phyloP scores from a whole-genome alignment of 1,139 yeast genomes.

The Blastobotrys ciferrii region DNA sequence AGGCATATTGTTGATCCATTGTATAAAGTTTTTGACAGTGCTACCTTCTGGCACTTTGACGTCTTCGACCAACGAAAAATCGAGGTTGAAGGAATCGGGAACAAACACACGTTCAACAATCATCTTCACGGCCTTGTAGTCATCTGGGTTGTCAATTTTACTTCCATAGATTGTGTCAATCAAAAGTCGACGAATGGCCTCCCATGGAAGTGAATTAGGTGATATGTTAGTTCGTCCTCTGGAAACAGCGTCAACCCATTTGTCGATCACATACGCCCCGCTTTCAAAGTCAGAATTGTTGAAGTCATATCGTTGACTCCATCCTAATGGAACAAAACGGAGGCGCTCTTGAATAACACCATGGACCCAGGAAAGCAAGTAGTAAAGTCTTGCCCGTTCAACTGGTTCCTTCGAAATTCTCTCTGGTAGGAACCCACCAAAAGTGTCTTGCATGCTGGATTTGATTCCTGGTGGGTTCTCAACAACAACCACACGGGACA shows the following conservation, averaged over 20 bases:
- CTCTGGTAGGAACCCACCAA: constrained; percentile 34
- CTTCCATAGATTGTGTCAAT: constrained; percentile 71
- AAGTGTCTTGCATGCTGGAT: constrained; percentile 41
- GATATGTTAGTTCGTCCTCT: constrained; percentile 42
- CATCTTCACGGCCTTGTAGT: constrained; percentile 36
- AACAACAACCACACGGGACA: constrained; percentile 52
- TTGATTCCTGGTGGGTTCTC: constrained; percentile 66
- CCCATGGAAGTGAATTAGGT: constrained; percentile 59
- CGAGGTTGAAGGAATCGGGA: constrained; percentile 38
- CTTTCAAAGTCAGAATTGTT: constrained; percentile 71
- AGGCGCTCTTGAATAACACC: constrained; percentile 57
- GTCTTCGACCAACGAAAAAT: constrained; percentile 41
- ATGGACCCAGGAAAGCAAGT: constrained; percentile 70
- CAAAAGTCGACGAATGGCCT: constrained; percentile 48
- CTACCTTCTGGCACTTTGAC: constrained; percentile 50
- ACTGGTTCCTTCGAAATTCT: constrained; percentile 37
- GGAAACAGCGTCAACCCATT: constrained; percentile 38
- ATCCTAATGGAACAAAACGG: constrained; percentile 63
- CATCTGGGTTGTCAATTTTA: constrained; percentile 53
- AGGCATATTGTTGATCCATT: constrained; percentile 59
- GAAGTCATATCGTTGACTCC: constrained; percentile 60
- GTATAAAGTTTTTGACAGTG: constrained; percentile 37
- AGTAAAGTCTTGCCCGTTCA: constrained; percentile 50
- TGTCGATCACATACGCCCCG: constrained; percentile 47
- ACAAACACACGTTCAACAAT: constrained; percentile 39